Evolutionary conservation across 495 filamentous ascomycete genomes (phyloP).

Genomic region (Astrothelium macrocarpum): DNA sequence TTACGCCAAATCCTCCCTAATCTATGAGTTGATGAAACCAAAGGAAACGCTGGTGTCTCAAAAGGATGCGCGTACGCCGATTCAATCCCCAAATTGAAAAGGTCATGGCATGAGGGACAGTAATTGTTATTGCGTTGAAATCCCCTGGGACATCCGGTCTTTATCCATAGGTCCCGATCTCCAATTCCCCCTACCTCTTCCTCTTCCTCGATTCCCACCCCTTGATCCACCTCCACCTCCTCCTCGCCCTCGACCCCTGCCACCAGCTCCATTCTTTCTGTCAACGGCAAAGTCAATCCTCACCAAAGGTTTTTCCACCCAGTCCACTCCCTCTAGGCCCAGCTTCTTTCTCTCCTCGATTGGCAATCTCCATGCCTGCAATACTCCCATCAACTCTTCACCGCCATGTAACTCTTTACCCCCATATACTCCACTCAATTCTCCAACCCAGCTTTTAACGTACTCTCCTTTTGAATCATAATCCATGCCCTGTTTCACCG

Average conservation of each 20-base stretch:
- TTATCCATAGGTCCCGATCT: slow-evolving; percentile 2
- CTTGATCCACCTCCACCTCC: slow-evolving; percentile 18
- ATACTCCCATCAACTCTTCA: slow-evolving; percentile 45
- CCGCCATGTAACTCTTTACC: slow-evolving; percentile 8
- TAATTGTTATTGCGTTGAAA: not conserved
- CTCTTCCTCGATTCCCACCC: slow-evolving; percentile 21
- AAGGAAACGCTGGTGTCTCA: not conserved
- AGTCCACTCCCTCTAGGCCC: slow-evolving; percentile 44
- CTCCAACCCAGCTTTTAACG: slow-evolving; percentile 55
- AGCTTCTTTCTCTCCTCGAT: slow-evolving; percentile 41
- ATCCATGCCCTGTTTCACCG: slow-evolving; percentile 59
- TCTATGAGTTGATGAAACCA: not conserved
- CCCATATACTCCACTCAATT: slow-evolving; percentile 39
- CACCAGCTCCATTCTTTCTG: slow-evolving; percentile 26
- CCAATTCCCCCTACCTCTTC: slow-evolving; percentile 9
- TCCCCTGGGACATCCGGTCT: not conserved
- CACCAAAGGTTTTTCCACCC: slow-evolving; percentile 46
- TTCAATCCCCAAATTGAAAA: not conserved
- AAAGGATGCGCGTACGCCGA: not conserved
- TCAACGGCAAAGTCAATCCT: slow-evolving; percentile 46
- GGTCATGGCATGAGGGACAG: not conserved
- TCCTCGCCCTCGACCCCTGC: slow-evolving; percentile 20
- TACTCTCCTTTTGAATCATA: slow-evolving; percentile 60
- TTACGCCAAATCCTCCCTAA: not conserved
- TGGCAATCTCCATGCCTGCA: slow-evolving; percentile 53